Base-by-base conservation (phyloP, 169 alveolate genomes). In the Plasmodium berghei region DNA sequence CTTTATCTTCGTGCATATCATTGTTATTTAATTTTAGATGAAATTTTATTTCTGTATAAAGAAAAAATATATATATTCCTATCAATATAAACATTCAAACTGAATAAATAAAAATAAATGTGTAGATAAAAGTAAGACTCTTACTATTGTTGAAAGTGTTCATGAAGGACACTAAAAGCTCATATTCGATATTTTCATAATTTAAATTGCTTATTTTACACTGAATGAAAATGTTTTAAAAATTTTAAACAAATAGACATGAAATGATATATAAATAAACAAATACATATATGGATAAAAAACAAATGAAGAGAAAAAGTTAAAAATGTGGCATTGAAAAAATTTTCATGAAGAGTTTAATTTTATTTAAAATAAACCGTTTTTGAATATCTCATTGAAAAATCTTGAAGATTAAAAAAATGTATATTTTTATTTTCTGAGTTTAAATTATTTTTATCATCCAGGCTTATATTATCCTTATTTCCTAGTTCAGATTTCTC, bases 131-230 rank as follows among this genome's bases (percentile, higher is more conserved):
- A 10, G 16, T 18, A 42, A 42, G 22, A 5, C 10, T 28, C 20
- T 59, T 59, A 75, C 89, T 75, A 48, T 52, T 75, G 67, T 75
- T 75, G 67, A 75, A 58, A 14, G 89, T 75, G 62, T 59, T 67
- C 72, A 75, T 75, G 22, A 75, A 75, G 45, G 89, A 75, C 22
- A 62, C 64, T 28, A 75, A 14, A 64, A 75, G 56, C 58, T 75
- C 89, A 46, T 75, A 75, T 75, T 75, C 89, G 18, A 64, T 22
- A 67, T 48, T 75, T 45, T 54, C 55, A 40, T 75, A 67, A 6
- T 75, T 34, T 22, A 75, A 67, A 34, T 46, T 52, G 69, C 49
- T 75, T 70, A 54, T 42, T 75, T 75, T 22, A 58, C 89, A 75
- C 89, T 75, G 75, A 26, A 72, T 12, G 28, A 26, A 40, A 63